Evolutionary conservation across 768 basidiomycete genomes (phyloP), one percentile per base, ranked within the genome.

Genomic region (Mycena olivaceomarginata): DNA sequence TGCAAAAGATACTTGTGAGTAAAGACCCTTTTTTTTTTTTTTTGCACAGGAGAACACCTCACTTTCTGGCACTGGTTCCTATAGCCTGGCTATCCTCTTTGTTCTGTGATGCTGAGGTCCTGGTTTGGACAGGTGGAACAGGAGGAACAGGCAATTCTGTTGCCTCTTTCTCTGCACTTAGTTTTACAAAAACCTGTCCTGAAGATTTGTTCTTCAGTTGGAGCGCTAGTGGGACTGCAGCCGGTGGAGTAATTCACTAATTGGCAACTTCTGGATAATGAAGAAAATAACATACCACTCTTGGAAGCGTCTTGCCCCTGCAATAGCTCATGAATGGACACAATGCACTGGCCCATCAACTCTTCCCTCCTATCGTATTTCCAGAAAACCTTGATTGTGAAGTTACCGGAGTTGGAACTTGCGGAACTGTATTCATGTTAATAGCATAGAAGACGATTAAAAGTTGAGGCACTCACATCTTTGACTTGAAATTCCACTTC

Each of bases 401-500:
- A 22, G 53, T 56, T 56, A 56, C 53, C 53, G 53, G 53, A 22
- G 53, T 56, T 56, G 53, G 53, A 56, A 56, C 22, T 56, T 56
- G 53, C 53, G n/a, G 20, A 22, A 56, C 53, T 56, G 53, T 56
- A 22, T 56, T 56, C 53, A 56, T 22, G 53, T 56, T 56, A 31
- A 56, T 56, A 56, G 53, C 53, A 22, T 56, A 56, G 53, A 56
- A 56, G 53, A 56, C 53, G 22, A 22, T 56, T 56, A 56, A 56
- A 22, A 22, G n/a, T 56, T 56, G n/a, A 56, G 53, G 53, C n/a
- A 56, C 53, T 56, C 53, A 22, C 53, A 56, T 56, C 53, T 56
- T 56, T 56, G 53, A n/a, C 53, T 56, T 56, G 53, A 56, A 56
- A 56, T 56, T 56, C 53, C 53, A 56, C 53, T 56, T 56, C n/a